phyloP scores from a whole-genome alignment of 345 rosid genomes.

The Streptanthus diversifolius region DNA sequence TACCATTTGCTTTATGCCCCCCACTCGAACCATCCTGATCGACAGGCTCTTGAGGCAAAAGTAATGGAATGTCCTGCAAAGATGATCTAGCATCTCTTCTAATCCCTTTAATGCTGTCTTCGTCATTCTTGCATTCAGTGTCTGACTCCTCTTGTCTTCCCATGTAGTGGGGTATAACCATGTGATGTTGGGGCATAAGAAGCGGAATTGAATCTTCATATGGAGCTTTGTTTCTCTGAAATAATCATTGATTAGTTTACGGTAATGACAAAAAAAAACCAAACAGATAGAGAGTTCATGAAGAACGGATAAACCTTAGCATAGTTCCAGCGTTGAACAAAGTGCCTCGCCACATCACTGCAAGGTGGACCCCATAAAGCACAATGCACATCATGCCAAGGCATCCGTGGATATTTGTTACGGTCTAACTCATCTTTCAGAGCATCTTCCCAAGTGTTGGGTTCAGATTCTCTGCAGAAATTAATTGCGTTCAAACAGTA shows the following conservation, averaged over 20 bases:
- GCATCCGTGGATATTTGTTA: slow-evolving; percentile 88
- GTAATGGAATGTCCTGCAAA: slow-evolving; percentile 86
- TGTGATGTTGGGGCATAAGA: slow-evolving; percentile 97
- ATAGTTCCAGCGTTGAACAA: slow-evolving; percentile 99
- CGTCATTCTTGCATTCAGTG: slow-evolving; percentile 43
- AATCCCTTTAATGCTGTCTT: slow-evolving; percentile 41
- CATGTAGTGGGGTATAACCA: slow-evolving; percentile 98
- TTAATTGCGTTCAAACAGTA: not conserved
- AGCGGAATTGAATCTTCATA: slow-evolving; percentile 92
- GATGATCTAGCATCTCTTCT: slow-evolving; percentile 70
- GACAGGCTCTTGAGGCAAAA: slow-evolving; percentile 80
- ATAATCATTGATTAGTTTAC: slow-evolving; percentile 6
- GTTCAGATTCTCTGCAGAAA: slow-evolving; percentile 89
- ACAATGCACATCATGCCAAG: slow-evolving; percentile 99
- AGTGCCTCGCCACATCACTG: slow-evolving; percentile 93
- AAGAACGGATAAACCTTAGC: slow-evolving; percentile 66
- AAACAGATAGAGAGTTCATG: slow-evolving; percentile 1
- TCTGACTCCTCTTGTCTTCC: slow-evolving; percentile 57
- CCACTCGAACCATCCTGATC: slow-evolving; percentile 45
- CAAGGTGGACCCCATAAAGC: slow-evolving; percentile 99
- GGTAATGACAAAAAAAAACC: slow-evolving; percentile 2
- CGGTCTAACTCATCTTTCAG: slow-evolving; percentile 96
- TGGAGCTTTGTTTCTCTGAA: slow-evolving; percentile 93
- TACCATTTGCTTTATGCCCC: slow-evolving; percentile 42
- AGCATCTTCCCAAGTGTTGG: slow-evolving; percentile 98